Base-by-base conservation (phyloP, 2,329 filamentous ascomycete genomes). In the Fusarium avenaceum region DNA sequence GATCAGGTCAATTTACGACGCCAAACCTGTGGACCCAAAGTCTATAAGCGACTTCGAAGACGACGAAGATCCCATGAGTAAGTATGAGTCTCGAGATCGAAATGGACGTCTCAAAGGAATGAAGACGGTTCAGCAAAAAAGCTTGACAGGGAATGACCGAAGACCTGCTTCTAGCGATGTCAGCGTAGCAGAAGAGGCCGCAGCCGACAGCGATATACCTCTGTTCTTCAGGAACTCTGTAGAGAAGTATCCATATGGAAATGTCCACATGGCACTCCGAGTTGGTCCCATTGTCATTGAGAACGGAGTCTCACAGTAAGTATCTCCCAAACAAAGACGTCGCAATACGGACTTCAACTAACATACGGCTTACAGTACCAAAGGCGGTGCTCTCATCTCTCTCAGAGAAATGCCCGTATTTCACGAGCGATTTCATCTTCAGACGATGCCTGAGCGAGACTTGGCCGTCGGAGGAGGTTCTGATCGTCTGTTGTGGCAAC, bases 251-350 rank as follows among this genome's bases (percentile, higher is more conserved):
- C 80, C 79, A 0, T 81, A 76, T 54, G 77, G 76, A 3, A 79
- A 80, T 52, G 76, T 81, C 4, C 80, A 80, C 43, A 81, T 81
- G 78, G 77, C 76, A 11, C 70, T 82, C 8, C 74, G 79, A 1
- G 55, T 82, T 30, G 80, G 80, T 1, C 79, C 80, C 6, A 39
- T 82, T 24, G 58, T 81, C 4, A 77, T 82, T 38, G 78, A 81
- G 67, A 81, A 80, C 61, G 80, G 78, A 9, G 76, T 78, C 7
- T 65, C 70, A 20, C 72, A 78, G 80, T 81, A 71, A 74, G 78
- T 74, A 17, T 7, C 7, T 2, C 2, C 7, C 8, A 14, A 9
- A 14, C 30, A 15, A 33, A 33, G 24, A 33, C 6, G 4, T 4
- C 6, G 4, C 2, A 15, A 17, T 19, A 8, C 9, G 4, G 43